These are phyloP conservation scores for Baeospora myosura DNA, from an alignment of 1,284 basidiomycete species.

Conservation along the genomic window DNA sequence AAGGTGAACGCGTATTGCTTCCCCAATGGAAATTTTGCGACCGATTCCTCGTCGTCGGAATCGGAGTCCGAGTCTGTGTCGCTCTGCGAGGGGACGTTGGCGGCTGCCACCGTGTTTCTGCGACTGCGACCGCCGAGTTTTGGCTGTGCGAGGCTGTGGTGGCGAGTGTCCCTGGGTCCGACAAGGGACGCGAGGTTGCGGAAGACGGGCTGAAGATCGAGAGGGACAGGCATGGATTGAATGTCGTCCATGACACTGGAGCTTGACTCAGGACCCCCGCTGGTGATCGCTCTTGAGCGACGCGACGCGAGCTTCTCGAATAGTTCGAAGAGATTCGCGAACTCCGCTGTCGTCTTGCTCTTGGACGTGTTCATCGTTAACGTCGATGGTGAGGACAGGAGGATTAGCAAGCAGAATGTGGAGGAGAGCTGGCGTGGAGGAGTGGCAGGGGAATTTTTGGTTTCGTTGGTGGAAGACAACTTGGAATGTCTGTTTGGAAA, in stretches of 20 bases:
- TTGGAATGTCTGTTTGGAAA: too few species aligned
- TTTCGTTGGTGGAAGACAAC: too few species aligned
- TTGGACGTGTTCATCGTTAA: neutral
- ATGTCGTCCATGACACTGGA: slow-evolving; percentile 22
- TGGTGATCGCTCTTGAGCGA: slow-evolving; percentile 21
- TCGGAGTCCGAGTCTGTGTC: slow-evolving; percentile 11
- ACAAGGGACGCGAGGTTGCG: slow-evolving; percentile 35
- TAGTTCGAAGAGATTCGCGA: slow-evolving; percentile 44
- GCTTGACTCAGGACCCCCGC: slow-evolving; percentile 7
- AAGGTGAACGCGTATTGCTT: slow-evolving; percentile 53
- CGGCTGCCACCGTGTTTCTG: slow-evolving; percentile 24
- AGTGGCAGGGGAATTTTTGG: too few species aligned
- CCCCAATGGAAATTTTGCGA: slow-evolving; percentile 33
- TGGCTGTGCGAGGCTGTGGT: slow-evolving; percentile 12
- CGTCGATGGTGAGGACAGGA: too few species aligned
- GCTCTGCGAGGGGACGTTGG: neutral
- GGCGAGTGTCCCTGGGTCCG: slow-evolving; percentile 17
- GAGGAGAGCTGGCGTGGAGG: too few species aligned
- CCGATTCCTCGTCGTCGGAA: slow-evolving; percentile 18
- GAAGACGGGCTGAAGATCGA: slow-evolving; percentile 39
- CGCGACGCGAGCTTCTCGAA: slow-evolving; percentile 44
- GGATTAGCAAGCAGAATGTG: too few species aligned
- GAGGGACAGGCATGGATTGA: slow-evolving; percentile 27
- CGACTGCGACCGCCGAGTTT: slow-evolving; percentile 14
- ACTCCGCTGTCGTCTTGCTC: slow-evolving; percentile 35